Evolutionary conservation across 495 filamentous ascomycete species (phyloP).

Genomic region (Evansstolkia leycettana): DNA sequence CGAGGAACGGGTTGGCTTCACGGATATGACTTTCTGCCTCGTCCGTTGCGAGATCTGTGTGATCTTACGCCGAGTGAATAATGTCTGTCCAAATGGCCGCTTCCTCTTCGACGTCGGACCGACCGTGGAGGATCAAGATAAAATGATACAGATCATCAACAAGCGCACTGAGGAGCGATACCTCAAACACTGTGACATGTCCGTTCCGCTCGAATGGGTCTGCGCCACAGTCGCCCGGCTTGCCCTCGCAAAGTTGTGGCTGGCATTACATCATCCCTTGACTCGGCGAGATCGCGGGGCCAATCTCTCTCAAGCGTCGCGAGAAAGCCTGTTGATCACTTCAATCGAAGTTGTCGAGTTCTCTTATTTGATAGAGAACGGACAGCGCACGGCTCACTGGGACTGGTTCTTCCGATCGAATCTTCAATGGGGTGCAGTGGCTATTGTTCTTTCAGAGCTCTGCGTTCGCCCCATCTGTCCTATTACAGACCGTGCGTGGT

Average conservation of each 20-base stretch:
- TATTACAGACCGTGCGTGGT: constrained; percentile 72
- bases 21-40: constrained; percentile 72
- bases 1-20: constrained; percentile 43
- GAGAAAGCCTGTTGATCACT: constrained; percentile 61
- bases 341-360: constrained; percentile 70
- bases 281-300: constrained; percentile 22
- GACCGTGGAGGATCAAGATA: constrained; percentile 40
- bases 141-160: constrained; percentile 51
- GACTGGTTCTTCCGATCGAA: constrained; percentile 75
- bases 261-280: constrained; percentile 50
- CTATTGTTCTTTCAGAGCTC: constrained; percentile 61
- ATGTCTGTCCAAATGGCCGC: constrained; percentile 15
- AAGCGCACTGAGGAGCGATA: constrained; percentile 48
- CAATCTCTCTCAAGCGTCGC: constrained; percentile 41
- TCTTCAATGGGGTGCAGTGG: constrained; percentile 72
- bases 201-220: constrained; percentile 55
- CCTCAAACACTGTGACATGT: constrained; percentile 46
- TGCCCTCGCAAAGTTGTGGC: constrained; percentile 56
- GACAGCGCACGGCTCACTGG: constrained; percentile 52
- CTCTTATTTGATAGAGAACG: constrained; percentile 46
- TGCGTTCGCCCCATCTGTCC: constrained; percentile 57
- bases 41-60: constrained; percentile 51
- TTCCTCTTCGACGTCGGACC: constrained; percentile 11
- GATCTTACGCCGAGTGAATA: constrained; percentile 28
- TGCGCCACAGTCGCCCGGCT: constrained; percentile 56